These are phyloP conservation scores for Rhodomyrtus tomentosa DNA, from an alignment of 345 rosid genomes.

Conservation along the genomic window DNA sequence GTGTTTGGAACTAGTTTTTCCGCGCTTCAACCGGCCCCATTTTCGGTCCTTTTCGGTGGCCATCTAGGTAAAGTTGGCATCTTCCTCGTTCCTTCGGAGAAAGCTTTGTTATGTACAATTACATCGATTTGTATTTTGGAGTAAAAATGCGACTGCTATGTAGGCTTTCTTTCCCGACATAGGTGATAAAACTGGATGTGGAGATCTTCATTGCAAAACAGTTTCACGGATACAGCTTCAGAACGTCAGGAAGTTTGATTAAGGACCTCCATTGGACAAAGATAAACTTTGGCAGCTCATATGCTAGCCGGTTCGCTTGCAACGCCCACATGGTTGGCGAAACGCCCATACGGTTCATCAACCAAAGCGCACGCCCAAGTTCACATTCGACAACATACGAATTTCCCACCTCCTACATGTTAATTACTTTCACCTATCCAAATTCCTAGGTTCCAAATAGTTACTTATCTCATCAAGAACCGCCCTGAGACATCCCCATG, in stretches of 20 bases:
- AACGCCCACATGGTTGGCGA: not conserved
- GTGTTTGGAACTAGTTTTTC: not conserved
- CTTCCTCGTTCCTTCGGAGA: no score
- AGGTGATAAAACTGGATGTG: rapidly evolving
- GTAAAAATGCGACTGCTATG: not conserved
- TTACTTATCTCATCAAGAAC: not conserved
- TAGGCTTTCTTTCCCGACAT: not conserved
- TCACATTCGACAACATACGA: not conserved
- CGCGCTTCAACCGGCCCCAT: not conserved
- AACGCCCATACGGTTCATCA: not conserved
- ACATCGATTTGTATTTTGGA: not conserved
- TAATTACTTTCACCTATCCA: not conserved
- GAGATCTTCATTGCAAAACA: not conserved
- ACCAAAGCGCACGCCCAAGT: no score
- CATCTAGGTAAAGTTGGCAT: not conserved
- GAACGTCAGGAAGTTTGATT: not conserved
- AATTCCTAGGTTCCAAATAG: not conserved
- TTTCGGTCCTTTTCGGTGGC: not conserved
- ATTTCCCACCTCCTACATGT: not conserved
- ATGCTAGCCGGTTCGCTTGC: not conserved
- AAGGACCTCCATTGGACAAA: not conserved
- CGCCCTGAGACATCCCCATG: not conserved
- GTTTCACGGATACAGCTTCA: not conserved
- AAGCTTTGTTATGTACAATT: not conserved
- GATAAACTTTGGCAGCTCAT: not conserved